These are phyloP conservation scores for Schwanniomyces polymorphus DNA, from an alignment of 805 yeast species.

Conservation along the genomic window DNA sequence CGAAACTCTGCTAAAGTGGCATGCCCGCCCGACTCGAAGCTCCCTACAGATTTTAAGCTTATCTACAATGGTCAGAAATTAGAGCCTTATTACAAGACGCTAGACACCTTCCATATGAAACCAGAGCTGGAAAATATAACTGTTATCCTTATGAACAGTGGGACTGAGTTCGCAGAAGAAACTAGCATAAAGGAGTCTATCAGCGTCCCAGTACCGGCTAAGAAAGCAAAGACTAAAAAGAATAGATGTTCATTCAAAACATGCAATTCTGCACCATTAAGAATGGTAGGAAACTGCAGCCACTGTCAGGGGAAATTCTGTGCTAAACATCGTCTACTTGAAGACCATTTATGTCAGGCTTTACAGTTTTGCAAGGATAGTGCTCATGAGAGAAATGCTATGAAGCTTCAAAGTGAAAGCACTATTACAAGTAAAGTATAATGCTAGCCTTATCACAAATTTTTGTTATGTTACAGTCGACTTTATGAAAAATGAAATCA, in stretches of 20 bases:
- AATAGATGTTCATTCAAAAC: slow-evolving; percentile 50
- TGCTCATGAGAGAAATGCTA: slow-evolving; percentile 81
- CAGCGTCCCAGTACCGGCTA: slow-evolving; percentile 13
- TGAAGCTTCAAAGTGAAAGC: slow-evolving; percentile 79
- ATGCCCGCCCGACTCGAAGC: slow-evolving; percentile 27
- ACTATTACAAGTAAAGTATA: slow-evolving; percentile 74
- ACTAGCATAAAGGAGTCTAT: slow-evolving; percentile 2
- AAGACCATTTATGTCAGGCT: slow-evolving; percentile 80
- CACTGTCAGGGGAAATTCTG: slow-evolving; percentile 85
- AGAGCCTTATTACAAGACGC: slow-evolving; percentile 22
- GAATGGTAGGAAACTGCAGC: slow-evolving; percentile 79
- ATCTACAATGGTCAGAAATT: slow-evolving; percentile 40
- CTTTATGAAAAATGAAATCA: neutral
- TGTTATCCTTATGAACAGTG: slow-evolving; percentile 29
- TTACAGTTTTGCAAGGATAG: slow-evolving; percentile 77
- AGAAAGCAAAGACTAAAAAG: slow-evolving; percentile 38
- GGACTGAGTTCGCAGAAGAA: slow-evolving; percentile 11
- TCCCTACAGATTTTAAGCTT: slow-evolving; percentile 40
- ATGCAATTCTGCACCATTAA: slow-evolving; percentile 65
- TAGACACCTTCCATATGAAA: slow-evolving; percentile 19
- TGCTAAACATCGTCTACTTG: slow-evolving; percentile 82
- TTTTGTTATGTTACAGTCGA: neutral
- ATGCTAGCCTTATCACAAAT: slow-evolving; percentile 3
- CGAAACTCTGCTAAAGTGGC: slow-evolving; percentile 47
- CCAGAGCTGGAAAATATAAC: slow-evolving; percentile 13